Conservation (phyloP, 305 asterid species). For the Plantago lanceolata region DNA sequence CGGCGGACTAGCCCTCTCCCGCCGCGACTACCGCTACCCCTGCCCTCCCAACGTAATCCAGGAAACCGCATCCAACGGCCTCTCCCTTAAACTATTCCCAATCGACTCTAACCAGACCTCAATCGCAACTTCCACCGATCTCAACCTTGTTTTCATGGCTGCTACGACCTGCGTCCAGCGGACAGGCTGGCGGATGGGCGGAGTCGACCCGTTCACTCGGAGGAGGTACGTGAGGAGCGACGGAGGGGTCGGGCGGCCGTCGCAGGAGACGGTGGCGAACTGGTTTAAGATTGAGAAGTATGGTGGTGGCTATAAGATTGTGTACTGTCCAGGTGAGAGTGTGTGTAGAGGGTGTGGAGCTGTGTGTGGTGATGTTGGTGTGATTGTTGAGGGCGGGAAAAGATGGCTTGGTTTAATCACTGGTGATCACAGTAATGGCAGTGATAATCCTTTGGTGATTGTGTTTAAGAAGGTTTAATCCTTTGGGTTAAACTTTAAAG, state of each 20-base stretch:
- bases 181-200: conserved; percentile 3
- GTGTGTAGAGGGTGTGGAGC: background rate
- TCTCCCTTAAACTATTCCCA: background rate
- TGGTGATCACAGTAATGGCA: background rate
- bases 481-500: no score
- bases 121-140: background rate
- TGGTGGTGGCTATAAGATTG: background rate
- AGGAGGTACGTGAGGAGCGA: background rate
- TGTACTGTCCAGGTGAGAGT: conserved; percentile 4
- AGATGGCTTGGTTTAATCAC: conserved; percentile 2
- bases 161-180: conserved; percentile 2
- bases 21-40: conserved; percentile 1
- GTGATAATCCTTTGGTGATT: background rate
- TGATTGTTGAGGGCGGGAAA: conserved; percentile 3
- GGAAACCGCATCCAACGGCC: background rate
- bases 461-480: conserved; percentile 3
- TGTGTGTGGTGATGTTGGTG: conserved; percentile 9
- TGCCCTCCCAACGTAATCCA: conserved; percentile 4
- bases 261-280: background rate
- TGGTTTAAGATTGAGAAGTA: conserved; percentile 10
- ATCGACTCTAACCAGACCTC: background rate
- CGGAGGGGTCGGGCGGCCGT: conserved; percentile 2
- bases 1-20: conserved; percentile 4
- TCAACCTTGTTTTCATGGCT: conserved; percentile 6
- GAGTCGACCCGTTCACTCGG: background rate